A percentile compares a stretch with the other conserved stretches of the same genome.
These are phyloP conservation scores for Aspergillus brunneoviolaceus DNA, from an alignment of 2,329 filamentous ascomycete species.

Conservation along the genomic window DNA sequence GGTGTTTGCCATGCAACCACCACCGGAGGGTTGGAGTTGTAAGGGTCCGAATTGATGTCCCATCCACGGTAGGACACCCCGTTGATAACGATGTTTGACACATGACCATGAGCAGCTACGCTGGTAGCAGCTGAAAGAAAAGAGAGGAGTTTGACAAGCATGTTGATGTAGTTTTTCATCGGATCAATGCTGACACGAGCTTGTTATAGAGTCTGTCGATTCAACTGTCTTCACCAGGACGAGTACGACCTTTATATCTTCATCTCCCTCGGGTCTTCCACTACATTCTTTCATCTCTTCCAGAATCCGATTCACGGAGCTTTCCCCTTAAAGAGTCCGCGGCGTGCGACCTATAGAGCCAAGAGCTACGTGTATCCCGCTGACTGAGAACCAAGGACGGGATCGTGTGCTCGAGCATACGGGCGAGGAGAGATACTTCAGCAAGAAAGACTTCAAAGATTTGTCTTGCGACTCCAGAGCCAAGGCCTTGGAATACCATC, in stretches of 20 bases:
- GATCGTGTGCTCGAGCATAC: not conserved
- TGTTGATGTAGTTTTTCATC: not conserved
- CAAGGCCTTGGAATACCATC: not conserved
- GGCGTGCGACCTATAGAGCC: not conserved
- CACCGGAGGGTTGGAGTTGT: slow-evolving; percentile 34
- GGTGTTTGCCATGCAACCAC: slow-evolving; percentile 55
- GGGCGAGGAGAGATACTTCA: not conserved
- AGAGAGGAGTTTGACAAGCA: not conserved
- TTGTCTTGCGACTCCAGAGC: not conserved
- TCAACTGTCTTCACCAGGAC: not conserved
- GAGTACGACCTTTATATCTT: not conserved
- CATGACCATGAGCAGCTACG: slow-evolving; percentile 15
- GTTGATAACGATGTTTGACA: slow-evolving; percentile 22
- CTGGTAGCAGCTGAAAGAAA: not conserved
- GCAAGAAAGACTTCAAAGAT: not conserved
- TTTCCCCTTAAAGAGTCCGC: not conserved
- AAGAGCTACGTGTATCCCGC: not conserved
- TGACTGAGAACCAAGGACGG: not conserved
- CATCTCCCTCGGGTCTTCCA: not conserved
- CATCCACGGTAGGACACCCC: slow-evolving; percentile 21
- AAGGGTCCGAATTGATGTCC: slow-evolving; percentile 33
- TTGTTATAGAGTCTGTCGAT: not conserved
- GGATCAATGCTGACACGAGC: not conserved
- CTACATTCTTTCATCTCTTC: not conserved
- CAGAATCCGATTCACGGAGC: not conserved